Evolutionary conservation across 2,329 filamentous ascomycete genomes (phyloP).

Genomic region (Allantophomopsis lycopodina): DNA sequence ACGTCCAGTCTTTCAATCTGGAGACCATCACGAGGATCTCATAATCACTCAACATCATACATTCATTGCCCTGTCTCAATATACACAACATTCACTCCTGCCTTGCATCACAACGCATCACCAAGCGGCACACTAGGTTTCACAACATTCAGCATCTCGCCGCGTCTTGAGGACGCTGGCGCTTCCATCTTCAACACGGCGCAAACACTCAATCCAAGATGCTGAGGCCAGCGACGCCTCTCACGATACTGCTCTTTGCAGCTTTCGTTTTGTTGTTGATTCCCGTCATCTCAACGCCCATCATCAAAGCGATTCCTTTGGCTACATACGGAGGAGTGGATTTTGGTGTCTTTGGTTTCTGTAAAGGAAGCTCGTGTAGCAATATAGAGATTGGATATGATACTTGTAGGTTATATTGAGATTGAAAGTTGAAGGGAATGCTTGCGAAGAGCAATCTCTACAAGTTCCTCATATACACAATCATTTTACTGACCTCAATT

Average conservation of each 20-base stretch:
- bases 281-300: conserved; percentile 79
- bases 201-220: conserved; percentile 21
- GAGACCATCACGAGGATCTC: too few species aligned
- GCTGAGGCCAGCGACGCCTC: conserved; percentile 81
- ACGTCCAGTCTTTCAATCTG: too few species aligned
- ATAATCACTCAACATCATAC: too few species aligned
- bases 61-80: too few species aligned
- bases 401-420: conserved; percentile 44
- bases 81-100: too few species aligned
- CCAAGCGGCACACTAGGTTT: too few species aligned
- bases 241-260: conserved; percentile 71
- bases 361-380: conserved; percentile 52
- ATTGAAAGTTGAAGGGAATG: conserved; percentile 1
- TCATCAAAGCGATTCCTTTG: conserved; percentile 75
- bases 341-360: conserved; percentile 91
- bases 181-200: conserved; percentile 9
- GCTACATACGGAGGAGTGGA: conserved; percentile 62
- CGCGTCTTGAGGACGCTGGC: conserved; percentile 32
- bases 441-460: background rate
- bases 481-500: too few species aligned
- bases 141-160: conserved; percentile 9
- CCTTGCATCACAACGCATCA: too few species aligned
- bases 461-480: too few species aligned
- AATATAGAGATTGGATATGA: conserved; percentile 74
- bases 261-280: conserved; percentile 79